Conservation (phyloP, 192 early-diverging fungal genomes). For the Podochytrium sp. region DNA sequence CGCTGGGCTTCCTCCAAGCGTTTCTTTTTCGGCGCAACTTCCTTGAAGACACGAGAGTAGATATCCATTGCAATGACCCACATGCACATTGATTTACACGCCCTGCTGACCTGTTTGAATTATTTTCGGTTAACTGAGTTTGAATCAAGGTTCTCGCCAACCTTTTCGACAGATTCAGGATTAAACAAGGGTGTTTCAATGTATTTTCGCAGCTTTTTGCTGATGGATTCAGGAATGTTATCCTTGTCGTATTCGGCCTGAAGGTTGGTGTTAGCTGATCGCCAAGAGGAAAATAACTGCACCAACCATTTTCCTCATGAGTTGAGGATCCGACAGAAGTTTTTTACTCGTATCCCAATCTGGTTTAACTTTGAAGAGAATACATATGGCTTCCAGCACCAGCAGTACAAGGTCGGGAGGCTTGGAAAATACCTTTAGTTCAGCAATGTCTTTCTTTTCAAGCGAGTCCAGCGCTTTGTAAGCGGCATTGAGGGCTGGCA, state of each 20-base stretch:
- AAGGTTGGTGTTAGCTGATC: too few relatives aligned
- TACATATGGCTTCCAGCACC: slow-evolving; percentile 65
- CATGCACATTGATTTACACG: slow-evolving; percentile 66
- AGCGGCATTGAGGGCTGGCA: slow-evolving; percentile 59
- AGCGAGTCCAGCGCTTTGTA: slow-evolving; percentile 63
- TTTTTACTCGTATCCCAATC: slow-evolving; percentile 68
- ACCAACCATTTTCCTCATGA: slow-evolving; percentile 70
- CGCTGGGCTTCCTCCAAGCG: slow-evolving; percentile 61
- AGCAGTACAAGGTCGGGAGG: slow-evolving; percentile 61
- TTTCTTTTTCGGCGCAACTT: slow-evolving; percentile 58
- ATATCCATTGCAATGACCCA: slow-evolving; percentile 68
- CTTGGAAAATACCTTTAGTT: slow-evolving; percentile 64
- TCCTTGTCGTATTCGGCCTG: slow-evolving; percentile 64
- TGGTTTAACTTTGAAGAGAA: slow-evolving; percentile 63
- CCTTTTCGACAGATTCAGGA: slow-evolving; percentile 58
- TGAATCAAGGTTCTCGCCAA: slow-evolving; percentile 61
- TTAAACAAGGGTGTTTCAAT: slow-evolving; percentile 62
- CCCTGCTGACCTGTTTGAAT: slow-evolving; percentile 57
- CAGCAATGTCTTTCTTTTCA: slow-evolving; percentile 67
- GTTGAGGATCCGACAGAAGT: slow-evolving; percentile 57
- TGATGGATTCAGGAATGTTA: slow-evolving; percentile 56
- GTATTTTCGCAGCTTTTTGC: slow-evolving; percentile 63
- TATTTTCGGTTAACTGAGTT: slow-evolving; percentile 58
- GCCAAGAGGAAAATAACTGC: too few relatives aligned
- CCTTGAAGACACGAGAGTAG: slow-evolving; percentile 61